These are phyloP conservation scores for Sclerotinia glacialis DNA, from an alignment of 2,329 filamentous ascomycete genomes.

Conservation along the genomic window DNA sequence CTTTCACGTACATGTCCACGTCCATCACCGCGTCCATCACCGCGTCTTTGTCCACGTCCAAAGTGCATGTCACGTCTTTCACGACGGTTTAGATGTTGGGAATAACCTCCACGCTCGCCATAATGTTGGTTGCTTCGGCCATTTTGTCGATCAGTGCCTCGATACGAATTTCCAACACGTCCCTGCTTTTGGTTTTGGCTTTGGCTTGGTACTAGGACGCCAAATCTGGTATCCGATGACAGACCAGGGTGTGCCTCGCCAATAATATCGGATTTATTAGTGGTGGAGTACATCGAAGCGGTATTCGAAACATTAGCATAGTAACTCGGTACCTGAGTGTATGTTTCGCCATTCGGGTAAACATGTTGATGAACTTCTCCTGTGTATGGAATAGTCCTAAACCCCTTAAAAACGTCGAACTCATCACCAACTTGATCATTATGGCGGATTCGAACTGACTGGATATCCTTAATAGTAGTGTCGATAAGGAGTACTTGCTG, in stretches of 20 bases:
- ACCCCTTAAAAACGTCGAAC: slow-evolving; percentile 9
- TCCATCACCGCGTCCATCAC: not conserved
- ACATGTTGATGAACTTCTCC: not conserved
- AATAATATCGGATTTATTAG: slow-evolving; percentile 1
- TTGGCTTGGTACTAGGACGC: not conserved
- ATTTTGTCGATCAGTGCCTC: not conserved
- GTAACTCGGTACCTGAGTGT: slow-evolving; percentile 6
- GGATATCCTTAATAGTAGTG: slow-evolving; percentile 28
- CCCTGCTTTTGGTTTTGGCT: not conserved
- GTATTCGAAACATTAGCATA: slow-evolving; percentile 16
- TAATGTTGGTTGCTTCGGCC: not conserved
- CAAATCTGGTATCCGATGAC: slow-evolving; percentile 16
- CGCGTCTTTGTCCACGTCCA: slow-evolving; percentile 1
- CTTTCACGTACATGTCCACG: not conserved
- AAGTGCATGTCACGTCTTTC: not conserved
- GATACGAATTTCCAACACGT: not conserved
- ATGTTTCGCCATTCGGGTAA: slow-evolving; percentile 2
- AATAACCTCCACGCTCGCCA: not conserved
- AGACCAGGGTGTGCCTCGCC: slow-evolving; percentile 18
- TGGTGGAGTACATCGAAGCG: slow-evolving; percentile 5
- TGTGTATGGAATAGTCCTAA: slow-evolving; percentile 15
- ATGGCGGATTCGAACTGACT: slow-evolving; percentile 22
- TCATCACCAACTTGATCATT: slow-evolving; percentile 19
- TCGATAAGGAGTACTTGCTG: slow-evolving; percentile 31
- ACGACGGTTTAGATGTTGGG: slow-evolving; percentile 8